phyloP scores from a whole-genome alignment of 495 filamentous ascomycete species.

The Aspergillus bertholletiae region DNA sequence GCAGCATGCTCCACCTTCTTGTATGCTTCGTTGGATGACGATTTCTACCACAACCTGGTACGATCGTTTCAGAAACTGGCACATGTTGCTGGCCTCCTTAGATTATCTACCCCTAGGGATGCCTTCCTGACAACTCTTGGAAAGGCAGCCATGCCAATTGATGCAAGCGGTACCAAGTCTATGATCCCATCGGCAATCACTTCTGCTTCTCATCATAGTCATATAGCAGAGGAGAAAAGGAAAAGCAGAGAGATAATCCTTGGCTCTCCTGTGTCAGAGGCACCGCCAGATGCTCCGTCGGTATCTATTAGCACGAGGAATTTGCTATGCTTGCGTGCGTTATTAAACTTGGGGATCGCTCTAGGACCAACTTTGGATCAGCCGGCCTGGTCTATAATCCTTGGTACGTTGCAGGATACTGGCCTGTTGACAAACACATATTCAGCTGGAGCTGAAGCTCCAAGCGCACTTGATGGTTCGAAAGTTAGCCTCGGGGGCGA shows the following conservation, averaged over 20 bases:
- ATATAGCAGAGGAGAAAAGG: conserved; percentile 37
- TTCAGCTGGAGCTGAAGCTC: conserved; percentile 28
- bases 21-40: conserved; percentile 86
- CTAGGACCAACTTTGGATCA: conserved; percentile 78
- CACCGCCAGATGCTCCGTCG: conserved; percentile 19
- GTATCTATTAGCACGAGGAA: conserved; percentile 80
- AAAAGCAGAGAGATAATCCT: conserved; percentile 24
- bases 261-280: conserved; percentile 18
- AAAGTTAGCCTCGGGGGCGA: conserved; percentile 67
- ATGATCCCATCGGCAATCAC: conserved; percentile 32
- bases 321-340: conserved; percentile 80
- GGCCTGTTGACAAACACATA: conserved; percentile 75
- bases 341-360: conserved; percentile 92
- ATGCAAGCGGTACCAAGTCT: conserved; percentile 48
- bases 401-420: conserved; percentile 88
- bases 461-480: conserved; percentile 41
- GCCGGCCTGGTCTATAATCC: conserved; percentile 80
- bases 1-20: conserved; percentile 93
- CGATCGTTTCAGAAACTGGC: conserved; percentile 93
- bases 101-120: conserved; percentile 81
- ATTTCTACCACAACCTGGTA: conserved; percentile 91
- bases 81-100: conserved; percentile 86
- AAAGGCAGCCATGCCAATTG: conserved; percentile 84
- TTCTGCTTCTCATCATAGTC: conserved; percentile 19
- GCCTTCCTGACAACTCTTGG: conserved; percentile 91